phyloP scores from a whole-genome alignment of 2,329 filamentous ascomycete genomes.

The Kalaharituber pfeilii region DNA sequence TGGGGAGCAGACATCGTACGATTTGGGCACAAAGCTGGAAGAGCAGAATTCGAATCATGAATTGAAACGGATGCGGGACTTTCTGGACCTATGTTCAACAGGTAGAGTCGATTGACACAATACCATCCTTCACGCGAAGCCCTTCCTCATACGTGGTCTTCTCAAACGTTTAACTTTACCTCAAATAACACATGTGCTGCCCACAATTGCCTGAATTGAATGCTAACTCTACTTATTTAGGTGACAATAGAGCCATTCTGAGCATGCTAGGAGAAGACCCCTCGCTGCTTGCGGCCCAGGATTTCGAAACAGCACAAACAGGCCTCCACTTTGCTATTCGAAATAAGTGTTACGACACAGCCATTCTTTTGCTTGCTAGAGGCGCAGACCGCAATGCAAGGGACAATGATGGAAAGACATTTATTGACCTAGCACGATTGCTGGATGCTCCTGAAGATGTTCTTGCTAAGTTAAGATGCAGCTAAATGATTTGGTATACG shows the following conservation, averaged over 20 bases:
- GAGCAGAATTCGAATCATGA: constrained; percentile 15
- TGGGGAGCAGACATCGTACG: constrained; percentile 7
- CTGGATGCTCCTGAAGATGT: constrained; percentile 8
- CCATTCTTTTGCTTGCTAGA: constrained; percentile 6
- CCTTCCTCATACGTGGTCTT: too few species aligned
- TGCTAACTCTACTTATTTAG: constrained; percentile 3
- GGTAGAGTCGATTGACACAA: constrained; percentile 3
- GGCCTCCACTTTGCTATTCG: constrained; percentile 15
- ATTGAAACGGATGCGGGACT: constrained; percentile 12
- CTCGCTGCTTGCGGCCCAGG: constrained; percentile 6
- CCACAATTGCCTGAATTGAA: too few species aligned
- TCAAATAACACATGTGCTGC: too few species aligned
- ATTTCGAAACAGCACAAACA: constrained; percentile 13
- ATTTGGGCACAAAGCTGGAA: constrained; percentile 14
- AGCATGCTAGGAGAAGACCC: constrained; percentile 10
- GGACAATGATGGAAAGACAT: constrained; percentile 9
- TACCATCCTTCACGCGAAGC: too few species aligned
- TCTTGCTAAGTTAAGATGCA: not conserved
- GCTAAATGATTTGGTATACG: not conserved
- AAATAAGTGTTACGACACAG: constrained; percentile 8
- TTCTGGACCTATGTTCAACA: constrained; percentile 13
- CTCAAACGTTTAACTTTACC: too few species aligned
- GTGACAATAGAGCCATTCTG: constrained; percentile 10
- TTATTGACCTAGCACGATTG: constrained; percentile 9
- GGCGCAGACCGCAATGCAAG: constrained; percentile 7